Base-by-base conservation (phyloP, 192 early-diverging fungal species). In the Powellomyces hirtus region DNA sequence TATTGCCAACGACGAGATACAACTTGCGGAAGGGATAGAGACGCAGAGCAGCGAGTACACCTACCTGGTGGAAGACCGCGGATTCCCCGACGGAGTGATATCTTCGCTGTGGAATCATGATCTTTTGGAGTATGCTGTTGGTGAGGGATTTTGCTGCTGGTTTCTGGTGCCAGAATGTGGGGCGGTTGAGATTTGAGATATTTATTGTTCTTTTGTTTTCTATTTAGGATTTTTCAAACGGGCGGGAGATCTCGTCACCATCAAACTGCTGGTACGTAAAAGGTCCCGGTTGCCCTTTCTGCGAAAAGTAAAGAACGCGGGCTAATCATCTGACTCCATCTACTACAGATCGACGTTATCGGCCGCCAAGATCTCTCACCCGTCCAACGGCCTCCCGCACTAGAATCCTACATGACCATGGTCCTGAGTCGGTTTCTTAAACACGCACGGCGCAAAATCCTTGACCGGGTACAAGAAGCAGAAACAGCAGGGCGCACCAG, bases 361-460 rank as follows among this genome's bases (percentile, higher is more conserved):
- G 59, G 20, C 13, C 59, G 59, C n/a, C 59, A 14, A 2, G 59
- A 60, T 24, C 34, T 36, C 4, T 36, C 59, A 22, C 7, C 36
- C 59, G 37, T 27, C 51, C 8, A 10, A 10, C 16, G 7, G 13
- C 51, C 51, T 8, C 13, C 20, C 1, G 34, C 59, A 3, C 33
- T 38, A 4, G 59, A 60, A 3, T 36, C 59, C 2, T 60, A 60
- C 20, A 37, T 38, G 18, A 18, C 36, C 6, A 36, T 60, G 33
- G 59, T 60, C 36, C 59, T 60, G 16, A 38, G 59, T 20, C 59
- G 59, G 5, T 40, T 38, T 38, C 20, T 60, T n/a, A n/a, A n/a
- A n/a, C n/a, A n/a, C n/a, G n/a, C n/a, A n/a, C n/a, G n/a, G n/a
- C n/a, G n/a, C n/a, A n/a, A n/a, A n/a, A n/a, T n/a, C n/a, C n/a